These are phyloP conservation scores for Helichrysum umbraculigerum DNA, from an alignment of 129 eudicot genomes.

Conservation along the genomic window DNA sequence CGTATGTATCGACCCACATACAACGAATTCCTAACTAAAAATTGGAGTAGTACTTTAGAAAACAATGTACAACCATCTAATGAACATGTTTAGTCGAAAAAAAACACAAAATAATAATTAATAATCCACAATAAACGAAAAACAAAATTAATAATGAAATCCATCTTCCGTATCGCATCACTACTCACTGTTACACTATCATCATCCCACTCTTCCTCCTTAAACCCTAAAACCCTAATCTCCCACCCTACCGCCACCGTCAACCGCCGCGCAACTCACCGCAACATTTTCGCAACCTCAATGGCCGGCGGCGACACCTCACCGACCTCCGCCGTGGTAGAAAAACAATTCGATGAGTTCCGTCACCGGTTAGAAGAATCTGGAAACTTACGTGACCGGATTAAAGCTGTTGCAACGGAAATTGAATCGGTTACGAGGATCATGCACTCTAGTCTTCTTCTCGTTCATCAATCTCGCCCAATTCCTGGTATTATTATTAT, in stretches of 20 bases:
- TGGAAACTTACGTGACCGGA: conserved; percentile 66
- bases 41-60: background rate
- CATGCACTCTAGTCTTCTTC: conserved; percentile 66
- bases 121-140: background rate
- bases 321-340: conserved; percentile 45
- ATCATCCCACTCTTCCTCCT: conserved; percentile 40
- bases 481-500: conserved; percentile 44
- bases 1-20: no score
- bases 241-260: conserved; percentile 16
- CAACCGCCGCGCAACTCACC: conserved; percentile 12
- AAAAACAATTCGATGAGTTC: conserved; percentile 67
- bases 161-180: conserved; percentile 44
- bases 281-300: conserved; percentile 28
- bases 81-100: background rate
- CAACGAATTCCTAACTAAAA: no score
- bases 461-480: conserved; percentile 83
- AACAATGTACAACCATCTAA: background rate
- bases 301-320: conserved; percentile 53
- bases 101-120: conserved; percentile 6
- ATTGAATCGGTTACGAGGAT: conserved; percentile 67
- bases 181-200: conserved; percentile 23
- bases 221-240: conserved; percentile 48
- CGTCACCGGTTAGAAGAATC: conserved; percentile 62
- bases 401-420: conserved; percentile 54
- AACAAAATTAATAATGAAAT: conserved; percentile 34